phyloP scores from a whole-genome alignment of 129 eudicot genomes.

The Ambrosia trifida region DNA sequence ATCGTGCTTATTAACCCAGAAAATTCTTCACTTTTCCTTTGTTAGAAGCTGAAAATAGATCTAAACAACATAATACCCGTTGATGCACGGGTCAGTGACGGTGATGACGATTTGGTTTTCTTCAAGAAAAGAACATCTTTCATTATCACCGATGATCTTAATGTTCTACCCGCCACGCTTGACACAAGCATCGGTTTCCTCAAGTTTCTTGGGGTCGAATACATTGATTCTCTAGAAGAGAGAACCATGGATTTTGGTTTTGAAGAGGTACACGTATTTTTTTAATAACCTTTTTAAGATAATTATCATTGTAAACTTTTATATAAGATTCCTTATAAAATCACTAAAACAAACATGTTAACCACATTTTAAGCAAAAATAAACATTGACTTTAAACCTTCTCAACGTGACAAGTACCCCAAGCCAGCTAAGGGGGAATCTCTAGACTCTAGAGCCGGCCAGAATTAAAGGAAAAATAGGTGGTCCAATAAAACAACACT shows the following conservation, averaged over 20 bases:
- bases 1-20: conserved; percentile 28
- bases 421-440: no score
- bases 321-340: no score
- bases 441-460: no score
- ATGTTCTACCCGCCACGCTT: conserved; percentile 18
- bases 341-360: no score
- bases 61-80: conserved; percentile 20
- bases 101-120: conserved; percentile 15
- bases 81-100: neutral
- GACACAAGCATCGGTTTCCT: conserved; percentile 29
- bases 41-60: conserved; percentile 33
- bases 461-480: no score
- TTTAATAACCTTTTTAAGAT: neutral
- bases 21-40: conserved; percentile 18
- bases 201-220: conserved; percentile 31
- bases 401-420: no score
- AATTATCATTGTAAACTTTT: neutral
- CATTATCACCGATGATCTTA: conserved; percentile 34
- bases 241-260: conserved; percentile 19
- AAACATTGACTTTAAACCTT: no score
- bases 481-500: no score
- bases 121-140: conserved; percentile 18
- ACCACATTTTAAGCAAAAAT: no score
- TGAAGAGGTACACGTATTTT: conserved; percentile 29
- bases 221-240: conserved; percentile 27